Evolutionary conservation across 768 basidiomycete species (phyloP), one percentile per base, ranked within the genome.

Genomic region (Leccinum subgranulosum): DNA sequence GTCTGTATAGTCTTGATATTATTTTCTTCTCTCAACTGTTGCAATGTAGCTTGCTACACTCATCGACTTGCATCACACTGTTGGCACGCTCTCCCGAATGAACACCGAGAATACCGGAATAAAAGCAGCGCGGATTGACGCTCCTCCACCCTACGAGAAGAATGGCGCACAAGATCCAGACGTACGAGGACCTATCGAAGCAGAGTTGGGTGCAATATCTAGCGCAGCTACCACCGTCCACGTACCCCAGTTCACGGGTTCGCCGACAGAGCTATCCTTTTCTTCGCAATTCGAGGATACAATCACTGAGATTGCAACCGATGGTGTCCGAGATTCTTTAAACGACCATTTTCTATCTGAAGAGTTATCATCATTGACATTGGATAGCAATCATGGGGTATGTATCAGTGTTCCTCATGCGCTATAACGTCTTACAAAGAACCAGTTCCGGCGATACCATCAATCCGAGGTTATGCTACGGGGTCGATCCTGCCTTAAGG

Each of bases 361-460:
- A 34, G 65, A 68, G 19, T 21, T 64, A 54, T 69, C 55, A 17
- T 67, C 56, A 9, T 58, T 50, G 55, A 57, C 48, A 45, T 41
- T 71, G 41, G 65, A 65, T 43, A 61, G 70, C 17, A 66, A 75
- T 57, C 73, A 72, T 50, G 77, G 77, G 55, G 77, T 77, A 68
- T 31, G 25, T 15, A 25, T 27, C 15, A 31, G 25, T 15, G 6
- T 3, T 23, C 14, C 14, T n/a, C 36, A n/a, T 21, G 21, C n/a
- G 9, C 17, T 4, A n/a, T 46, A 6, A 4, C 3, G 19, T 33
- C 64, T 69, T 23, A 69, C 25, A 9, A 28, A 47, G 45, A 27
- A 7, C 19, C 27, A 83, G 81, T 82, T 81, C 54, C 73, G 71
- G 48, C 73, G 77, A 53, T 82, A 81, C 58, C 80, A 82, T 56